Conservation (phyloP, 805 yeast species). For the Saccharomycopsis capsularis region DNA sequence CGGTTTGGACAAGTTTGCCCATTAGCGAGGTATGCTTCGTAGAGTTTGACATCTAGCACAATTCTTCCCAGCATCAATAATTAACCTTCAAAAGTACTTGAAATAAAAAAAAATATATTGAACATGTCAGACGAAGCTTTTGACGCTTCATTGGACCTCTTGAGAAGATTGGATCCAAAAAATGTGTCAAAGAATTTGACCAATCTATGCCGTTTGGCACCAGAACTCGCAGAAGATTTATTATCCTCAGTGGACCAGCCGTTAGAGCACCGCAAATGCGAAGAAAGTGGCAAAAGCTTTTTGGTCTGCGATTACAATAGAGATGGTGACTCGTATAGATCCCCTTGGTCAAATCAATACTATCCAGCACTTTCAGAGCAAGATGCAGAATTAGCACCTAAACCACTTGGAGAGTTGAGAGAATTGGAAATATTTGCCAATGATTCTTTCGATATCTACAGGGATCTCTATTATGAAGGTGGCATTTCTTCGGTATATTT, state of each 20-base stretch:
- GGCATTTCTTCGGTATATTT: conserved; percentile 84
- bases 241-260: conserved; percentile 86
- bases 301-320: conserved; percentile 91
- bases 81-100: no score
- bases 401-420: conserved; percentile 61
- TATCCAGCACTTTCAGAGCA: conserved; percentile 43
- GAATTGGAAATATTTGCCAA: conserved; percentile 75
- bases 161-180: conserved; percentile 69
- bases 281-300: conserved; percentile 53
- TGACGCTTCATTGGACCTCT: conserved; percentile 73
- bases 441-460: conserved; percentile 84
- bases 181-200: conserved; percentile 42
- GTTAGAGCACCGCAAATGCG: conserved; percentile 41
- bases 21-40: no score
- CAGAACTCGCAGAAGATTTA: conserved; percentile 79
- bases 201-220: conserved; percentile 43
- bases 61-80: no score
- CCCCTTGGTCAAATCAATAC: conserved; percentile 84
- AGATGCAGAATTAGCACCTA: conserved; percentile 63
- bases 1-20: no score
- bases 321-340: conserved; percentile 86
- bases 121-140: conserved; percentile 41
- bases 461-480: conserved; percentile 93
- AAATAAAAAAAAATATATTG: no score
- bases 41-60: no score